Conservation (phyloP, 78 protist genomes). For the Dictyostelium purpureum region DNA sequence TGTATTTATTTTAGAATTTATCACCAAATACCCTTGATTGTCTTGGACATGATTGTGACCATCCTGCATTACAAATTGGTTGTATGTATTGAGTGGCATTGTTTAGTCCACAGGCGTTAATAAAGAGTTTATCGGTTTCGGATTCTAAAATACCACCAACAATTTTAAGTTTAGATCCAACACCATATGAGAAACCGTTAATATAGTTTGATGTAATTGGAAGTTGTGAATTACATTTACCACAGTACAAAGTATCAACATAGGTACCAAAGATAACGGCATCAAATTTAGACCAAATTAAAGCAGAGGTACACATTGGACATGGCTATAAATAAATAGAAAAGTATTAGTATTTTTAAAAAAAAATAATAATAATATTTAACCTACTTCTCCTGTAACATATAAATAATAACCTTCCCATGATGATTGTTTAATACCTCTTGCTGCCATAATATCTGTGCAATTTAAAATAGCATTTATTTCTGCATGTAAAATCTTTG, state of each 20-base stretch:
- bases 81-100: too few relatives aligned
- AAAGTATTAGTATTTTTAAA: background rate
- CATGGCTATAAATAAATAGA: background rate
- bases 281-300: constrained; percentile 9
- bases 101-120: too few relatives aligned
- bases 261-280: constrained; percentile 35
- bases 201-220: too few relatives aligned
- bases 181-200: too few relatives aligned
- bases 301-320: background rate
- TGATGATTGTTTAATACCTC: background rate
- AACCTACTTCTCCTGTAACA: constrained; percentile 52
- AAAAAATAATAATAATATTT: background rate
- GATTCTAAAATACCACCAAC: too few relatives aligned
- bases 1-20: too few relatives aligned
- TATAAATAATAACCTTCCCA: constrained; percentile 21
- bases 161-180: too few relatives aligned
- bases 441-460: background rate
- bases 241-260: constrained; percentile 41
- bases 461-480: constrained; percentile 46
- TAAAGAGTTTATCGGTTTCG: too few relatives aligned
- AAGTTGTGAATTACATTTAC: constrained; percentile 22
- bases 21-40: too few relatives aligned
- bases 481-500: constrained; percentile 29
- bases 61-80: too few relatives aligned
- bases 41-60: too few relatives aligned